Base-by-base conservation (phyloP, 2,329 filamentous ascomycete species). In the Aspergillus jensenii region DNA sequence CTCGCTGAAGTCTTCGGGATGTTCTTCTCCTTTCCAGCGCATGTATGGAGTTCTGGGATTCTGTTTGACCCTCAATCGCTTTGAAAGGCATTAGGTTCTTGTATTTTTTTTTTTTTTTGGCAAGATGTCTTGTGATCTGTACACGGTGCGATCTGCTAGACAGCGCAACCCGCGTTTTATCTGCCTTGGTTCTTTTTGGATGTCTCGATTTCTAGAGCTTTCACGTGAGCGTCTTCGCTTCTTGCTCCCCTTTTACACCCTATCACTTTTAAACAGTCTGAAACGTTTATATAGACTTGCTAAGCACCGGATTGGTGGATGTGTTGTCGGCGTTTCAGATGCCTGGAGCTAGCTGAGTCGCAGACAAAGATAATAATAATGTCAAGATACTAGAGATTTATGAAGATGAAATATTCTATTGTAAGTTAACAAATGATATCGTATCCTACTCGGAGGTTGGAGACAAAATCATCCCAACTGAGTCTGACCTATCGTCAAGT, bases 41-140 rank as follows among this genome's bases (percentile, higher is more conserved):
- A 67, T 68, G 59, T 60, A 66, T 60, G 65, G 65, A 64, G 65
- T 67, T 67, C 52, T 57, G 59, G 63, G 60, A 60, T 56, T 59
- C 58, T 66, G 61, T 64, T 68, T 65, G 47, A 63, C 59, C 52
- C 59, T 50, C 56, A 51, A 63, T 57, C 56, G 63, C 62, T 65
- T 62, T 54, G 46, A 57, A 45, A 46, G 60, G 60, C 61, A 58
- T 50, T 61, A 61, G 54, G 56, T 63, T 48, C 59, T 63, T 66
- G 63, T 65, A 67, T 8, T 8, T 27, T 27, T 12, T 25, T 25
- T 25, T 25, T 25, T 6, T 64, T 65, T 67, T 62, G 64, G 58
- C 58, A 59, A 63, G 56, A 62, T 68, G 50, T 57, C 52, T 55
- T 59, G 39, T 53, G 45, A 61, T 65, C 53, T 66, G 56, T 58